Percentiles rank a stretch among this genome's conserved stretches.
Conservation (phyloP, 441 rosid genomes). For the Populus trichocarpa region DNA sequence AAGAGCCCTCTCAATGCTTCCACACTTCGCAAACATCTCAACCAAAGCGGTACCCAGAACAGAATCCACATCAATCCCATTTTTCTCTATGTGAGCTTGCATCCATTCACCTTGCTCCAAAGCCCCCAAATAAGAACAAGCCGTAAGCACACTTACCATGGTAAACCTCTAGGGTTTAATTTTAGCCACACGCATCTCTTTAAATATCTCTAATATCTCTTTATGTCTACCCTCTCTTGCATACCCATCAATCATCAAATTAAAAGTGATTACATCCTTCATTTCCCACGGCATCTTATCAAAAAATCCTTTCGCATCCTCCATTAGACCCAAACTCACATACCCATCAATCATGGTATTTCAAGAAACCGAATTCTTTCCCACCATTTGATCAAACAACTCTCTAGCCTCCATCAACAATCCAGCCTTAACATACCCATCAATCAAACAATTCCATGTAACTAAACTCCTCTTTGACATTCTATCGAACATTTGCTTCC, state of each 20-base stretch:
- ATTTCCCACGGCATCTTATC: too few relatives aligned
- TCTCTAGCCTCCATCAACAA: neutral
- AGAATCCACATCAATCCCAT: conserved; percentile 51
- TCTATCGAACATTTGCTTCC: conserved; percentile 13
- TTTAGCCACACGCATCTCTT: too few relatives aligned
- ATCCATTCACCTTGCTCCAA: conserved; percentile 50
- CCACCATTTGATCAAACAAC: too few relatives aligned
- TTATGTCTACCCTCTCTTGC: too few relatives aligned
- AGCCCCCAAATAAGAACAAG: neutral
- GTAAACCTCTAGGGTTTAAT: conserved; percentile 28
- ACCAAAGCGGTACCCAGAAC: conserved; percentile 58
- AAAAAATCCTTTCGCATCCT: too few relatives aligned
- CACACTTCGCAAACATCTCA: conserved; percentile 71
- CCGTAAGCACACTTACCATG: conserved; percentile 52
- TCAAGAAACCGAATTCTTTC: too few relatives aligned
- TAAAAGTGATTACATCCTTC: neutral
- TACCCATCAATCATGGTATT: too few relatives aligned
- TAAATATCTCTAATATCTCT: too few relatives aligned
- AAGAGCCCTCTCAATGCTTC: conserved; percentile 46
- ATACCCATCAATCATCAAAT: too few relatives aligned
- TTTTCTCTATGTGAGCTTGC: conserved; percentile 46
- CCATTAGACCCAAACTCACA: too few relatives aligned
- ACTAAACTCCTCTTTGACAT: conserved; percentile 16
- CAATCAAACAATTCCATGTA: neutral
- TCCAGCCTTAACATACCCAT: neutral